Evolutionary conservation across 2,329 filamentous ascomycete genomes (phyloP).

Genomic region (Didymella sp.): DNA sequence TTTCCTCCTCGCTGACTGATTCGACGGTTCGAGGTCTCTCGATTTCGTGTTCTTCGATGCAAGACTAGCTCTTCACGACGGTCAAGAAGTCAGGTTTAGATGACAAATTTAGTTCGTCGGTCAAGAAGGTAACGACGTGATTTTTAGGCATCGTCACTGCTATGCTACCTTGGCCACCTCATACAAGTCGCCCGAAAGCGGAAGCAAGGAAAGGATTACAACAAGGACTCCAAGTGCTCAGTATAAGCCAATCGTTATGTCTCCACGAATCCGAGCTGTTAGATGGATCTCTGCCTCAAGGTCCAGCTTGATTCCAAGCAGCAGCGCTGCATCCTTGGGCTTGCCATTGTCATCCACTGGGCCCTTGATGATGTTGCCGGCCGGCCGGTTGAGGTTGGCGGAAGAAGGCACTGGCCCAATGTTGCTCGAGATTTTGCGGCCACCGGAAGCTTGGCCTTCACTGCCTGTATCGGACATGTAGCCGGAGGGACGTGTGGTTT

Average conservation of each 20-base stretch:
- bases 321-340: constrained; percentile 63
- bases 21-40: neutral
- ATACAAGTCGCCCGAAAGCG: neutral
- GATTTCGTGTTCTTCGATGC: constrained; percentile 10
- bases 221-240: constrained; percentile 37
- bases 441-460: constrained; percentile 51
- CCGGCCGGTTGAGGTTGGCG: constrained; percentile 50
- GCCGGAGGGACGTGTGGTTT: constrained; percentile 39
- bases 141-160: neutral
- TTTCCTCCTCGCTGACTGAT: no score
- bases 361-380: constrained; percentile 60
- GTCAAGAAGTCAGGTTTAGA: constrained; percentile 11
- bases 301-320: constrained; percentile 69
- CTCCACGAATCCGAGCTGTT: constrained; percentile 66
- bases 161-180: neutral
- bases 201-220: neutral
- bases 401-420: constrained; percentile 48
- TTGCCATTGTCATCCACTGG: constrained; percentile 65
- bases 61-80: constrained; percentile 16
- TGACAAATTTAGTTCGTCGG: neutral
- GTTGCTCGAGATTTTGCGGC: constrained; percentile 44
- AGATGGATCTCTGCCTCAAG: constrained; percentile 68
- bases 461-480: constrained; percentile 50
- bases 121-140: neutral
- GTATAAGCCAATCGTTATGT: constrained; percentile 67